phyloP scores from a whole-genome alignment of 805 yeast genomes.

The Candida nanaspora region DNA sequence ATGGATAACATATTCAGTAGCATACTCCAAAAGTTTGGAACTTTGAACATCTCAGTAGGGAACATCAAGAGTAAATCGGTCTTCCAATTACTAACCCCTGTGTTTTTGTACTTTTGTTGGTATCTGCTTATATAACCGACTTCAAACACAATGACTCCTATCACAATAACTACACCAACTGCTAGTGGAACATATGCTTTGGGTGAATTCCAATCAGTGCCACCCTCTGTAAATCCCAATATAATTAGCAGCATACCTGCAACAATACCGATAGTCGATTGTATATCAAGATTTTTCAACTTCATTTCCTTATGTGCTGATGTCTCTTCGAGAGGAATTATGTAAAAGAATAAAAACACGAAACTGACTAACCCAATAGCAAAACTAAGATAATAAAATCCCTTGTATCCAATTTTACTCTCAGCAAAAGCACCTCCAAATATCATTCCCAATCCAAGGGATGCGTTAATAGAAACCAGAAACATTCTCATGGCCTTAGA shows the following conservation, averaged over 20 bases:
- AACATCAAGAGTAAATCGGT: slow-evolving; percentile 12
- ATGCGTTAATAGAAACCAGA: slow-evolving; percentile 9
- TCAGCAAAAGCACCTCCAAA: slow-evolving; percentile 38
- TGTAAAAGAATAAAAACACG: slow-evolving; percentile 13
- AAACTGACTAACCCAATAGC: slow-evolving; percentile 17
- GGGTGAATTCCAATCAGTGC: slow-evolving; percentile 34
- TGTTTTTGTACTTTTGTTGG: slow-evolving; percentile 2
- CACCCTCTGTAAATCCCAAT: slow-evolving; percentile 39
- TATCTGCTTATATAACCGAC: slow-evolving; percentile 10
- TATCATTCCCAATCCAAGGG: slow-evolving; percentile 32
- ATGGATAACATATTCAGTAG: too few species aligned
- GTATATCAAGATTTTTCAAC: slow-evolving; percentile 26
- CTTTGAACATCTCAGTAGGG: too few species aligned
- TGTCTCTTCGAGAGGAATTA: slow-evolving; percentile 23
- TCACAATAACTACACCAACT: slow-evolving; percentile 28
- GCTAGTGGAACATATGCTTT: slow-evolving; percentile 32
- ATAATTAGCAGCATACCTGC: slow-evolving; percentile 31
- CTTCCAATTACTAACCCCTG: slow-evolving; percentile 15
- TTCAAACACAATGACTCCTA: slow-evolving; percentile 25
- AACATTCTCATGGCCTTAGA: slow-evolving; percentile 9
- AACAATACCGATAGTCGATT: slow-evolving; percentile 27
- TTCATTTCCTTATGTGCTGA: slow-evolving; percentile 14
- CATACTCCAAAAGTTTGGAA: too few species aligned
- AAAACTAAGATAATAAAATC: slow-evolving; percentile 31
- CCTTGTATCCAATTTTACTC: slow-evolving; percentile 31